Base-by-base conservation (phyloP, 2,329 filamentous ascomycete species). In the Talaromyces pinophilus region DNA sequence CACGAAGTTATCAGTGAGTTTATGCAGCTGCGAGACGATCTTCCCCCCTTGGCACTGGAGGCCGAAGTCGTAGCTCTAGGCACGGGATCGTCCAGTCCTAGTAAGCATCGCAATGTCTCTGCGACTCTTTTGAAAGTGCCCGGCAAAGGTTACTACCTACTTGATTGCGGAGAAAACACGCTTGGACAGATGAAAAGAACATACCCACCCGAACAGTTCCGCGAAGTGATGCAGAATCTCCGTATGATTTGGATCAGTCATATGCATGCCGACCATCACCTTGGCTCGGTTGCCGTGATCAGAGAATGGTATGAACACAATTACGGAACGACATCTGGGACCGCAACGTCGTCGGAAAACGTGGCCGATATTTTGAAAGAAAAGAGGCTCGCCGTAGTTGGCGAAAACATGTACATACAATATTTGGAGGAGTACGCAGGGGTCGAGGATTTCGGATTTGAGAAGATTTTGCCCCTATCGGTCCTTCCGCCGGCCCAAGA, bases 21-120 rank as follows among this genome's bases (percentile, higher is more conserved):
- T 70, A 62, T 80, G 72, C 77, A 82, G 50, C 77, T 83, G 13
- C 87, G 89, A 69, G 79, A 84, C n/a, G 86, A 88, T 68, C 86
- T 96, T 1, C 90, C 91, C 2, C 59, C 42, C 2, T 28, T 63
- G 17, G 87, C 87, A 70, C 84, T 86, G 40, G 89, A 97, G 72
- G 87, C 90, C 0, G 93, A 97, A 77, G 87, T 99, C 59, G 90
- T 93, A 46, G 88, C 93, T 1, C 85, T 99, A 0, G 95, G 95
- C 5, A 99, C 95, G 2, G 95, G 95, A 8, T 98, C 94, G 2
- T 91, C 94, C 0, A 76, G 91, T 17, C 95, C 95, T 1, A 96
- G 92, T 40, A 96, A 96, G 76, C 95, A 97, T 77, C 91, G 95
- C 72, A 99, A 98, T 76, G 95, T 99, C 22, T 97, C 94, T 11